Percentiles rank a stretch among this genome's conserved stretches.
phyloP scores from a whole-genome alignment of 768 basidiomycete species.

The Boletus patriciae region DNA sequence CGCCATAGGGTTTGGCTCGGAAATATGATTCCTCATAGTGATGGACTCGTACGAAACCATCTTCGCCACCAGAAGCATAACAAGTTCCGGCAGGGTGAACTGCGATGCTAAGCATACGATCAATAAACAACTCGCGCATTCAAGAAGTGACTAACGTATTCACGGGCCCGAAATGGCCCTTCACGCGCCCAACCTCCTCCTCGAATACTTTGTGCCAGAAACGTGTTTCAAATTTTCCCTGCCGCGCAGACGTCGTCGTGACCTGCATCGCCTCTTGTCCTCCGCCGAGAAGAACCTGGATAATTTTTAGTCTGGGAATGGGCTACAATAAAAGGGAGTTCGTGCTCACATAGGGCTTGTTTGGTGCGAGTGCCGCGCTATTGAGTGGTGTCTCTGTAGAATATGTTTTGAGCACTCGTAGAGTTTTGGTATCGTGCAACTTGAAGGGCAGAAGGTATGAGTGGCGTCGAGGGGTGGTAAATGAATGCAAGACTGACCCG shows the following conservation, averaged over 20 bases:
- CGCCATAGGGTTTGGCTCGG: constrained; percentile 88
- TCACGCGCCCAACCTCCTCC: constrained; percentile 95
- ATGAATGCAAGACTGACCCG: constrained; percentile 51
- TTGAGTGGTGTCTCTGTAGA: constrained; percentile 94
- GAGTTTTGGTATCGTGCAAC: constrained; percentile 85
- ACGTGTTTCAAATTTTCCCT: constrained; percentile 96
- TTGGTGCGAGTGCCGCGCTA: constrained; percentile 83
- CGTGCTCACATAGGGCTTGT: constrained; percentile 72
- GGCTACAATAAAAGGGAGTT: background rate
- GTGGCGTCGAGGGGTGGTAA: background rate
- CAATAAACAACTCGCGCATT: background rate
- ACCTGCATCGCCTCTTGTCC: constrained; percentile 98
- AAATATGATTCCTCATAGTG: constrained; percentile 96
- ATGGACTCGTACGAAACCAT: constrained; percentile 90
- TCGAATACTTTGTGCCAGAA: constrained; percentile 98
- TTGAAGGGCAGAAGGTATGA: constrained; percentile 34
- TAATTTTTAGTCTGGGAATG: background rate
- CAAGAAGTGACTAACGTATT: constrained; percentile 71
- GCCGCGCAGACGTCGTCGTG: constrained; percentile 88
- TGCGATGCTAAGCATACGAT: constrained; percentile 63
- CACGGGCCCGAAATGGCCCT: constrained; percentile 95
- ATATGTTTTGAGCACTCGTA: constrained; percentile 91
- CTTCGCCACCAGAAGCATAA: constrained; percentile 96
- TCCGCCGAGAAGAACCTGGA: constrained; percentile 85
- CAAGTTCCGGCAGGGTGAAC: constrained; percentile 85